These are phyloP conservation scores for Endothia cerciana DNA, from an alignment of 2,329 filamentous ascomycete genomes.

Conservation along the genomic window DNA sequence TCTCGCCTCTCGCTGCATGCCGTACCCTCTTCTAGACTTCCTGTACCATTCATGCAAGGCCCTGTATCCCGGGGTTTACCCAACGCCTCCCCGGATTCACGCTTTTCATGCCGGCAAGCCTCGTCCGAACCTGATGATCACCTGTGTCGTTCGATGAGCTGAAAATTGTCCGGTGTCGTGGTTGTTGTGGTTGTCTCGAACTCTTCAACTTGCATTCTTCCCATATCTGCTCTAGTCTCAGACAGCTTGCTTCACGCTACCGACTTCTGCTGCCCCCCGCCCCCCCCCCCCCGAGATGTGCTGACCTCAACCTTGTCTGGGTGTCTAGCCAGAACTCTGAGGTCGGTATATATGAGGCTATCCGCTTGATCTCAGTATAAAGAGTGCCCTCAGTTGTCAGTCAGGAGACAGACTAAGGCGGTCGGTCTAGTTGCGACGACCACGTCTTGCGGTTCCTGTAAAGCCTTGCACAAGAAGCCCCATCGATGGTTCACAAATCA, in stretches of 20 bases:
- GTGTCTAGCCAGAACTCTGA: not conserved
- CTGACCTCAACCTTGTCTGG: constrained; percentile 11
- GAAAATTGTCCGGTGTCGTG: not conserved
- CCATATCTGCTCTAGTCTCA: constrained; percentile 18
- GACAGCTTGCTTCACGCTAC: constrained; percentile 20
- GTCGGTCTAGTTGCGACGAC: constrained; percentile 2
- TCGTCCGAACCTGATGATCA: constrained; percentile 16
- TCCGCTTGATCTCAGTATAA: not conserved
- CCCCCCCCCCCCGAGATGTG: no score
- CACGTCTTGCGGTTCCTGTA: not conserved
- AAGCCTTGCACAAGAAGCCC: not conserved
- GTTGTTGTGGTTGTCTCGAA: constrained; percentile 4
- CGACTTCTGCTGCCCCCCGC: not conserved
- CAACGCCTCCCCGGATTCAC: not conserved
- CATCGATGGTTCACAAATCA: constrained; percentile 3
- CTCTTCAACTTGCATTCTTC: constrained; percentile 3
- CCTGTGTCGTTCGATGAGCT: constrained; percentile 8
- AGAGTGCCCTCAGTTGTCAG: not conserved
- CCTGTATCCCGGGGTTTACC: constrained; percentile 18
- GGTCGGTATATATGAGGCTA: constrained; percentile 10
- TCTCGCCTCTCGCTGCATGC: constrained; percentile 15
- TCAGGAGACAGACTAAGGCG: not conserved
- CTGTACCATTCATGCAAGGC: constrained; percentile 11
- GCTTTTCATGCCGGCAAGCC: constrained; percentile 15
- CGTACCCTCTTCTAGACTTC: constrained; percentile 10